phyloP scores from a whole-genome alignment of 441 rosid genomes.

The Euphorbia schlechtendalii region DNA sequence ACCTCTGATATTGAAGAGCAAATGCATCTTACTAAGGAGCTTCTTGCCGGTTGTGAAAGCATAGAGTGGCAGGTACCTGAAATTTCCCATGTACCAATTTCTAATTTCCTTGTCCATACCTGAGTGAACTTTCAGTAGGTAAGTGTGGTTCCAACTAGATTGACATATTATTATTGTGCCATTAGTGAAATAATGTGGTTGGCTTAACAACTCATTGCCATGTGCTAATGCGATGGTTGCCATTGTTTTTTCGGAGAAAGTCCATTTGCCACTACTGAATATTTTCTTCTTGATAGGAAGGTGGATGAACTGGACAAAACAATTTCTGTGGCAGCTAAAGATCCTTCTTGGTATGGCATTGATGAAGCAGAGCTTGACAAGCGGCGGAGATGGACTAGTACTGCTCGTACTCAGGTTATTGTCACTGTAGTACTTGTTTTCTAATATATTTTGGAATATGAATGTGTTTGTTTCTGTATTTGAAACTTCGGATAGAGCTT shows the following conservation, averaged over 20 bases:
- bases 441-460: not conserved
- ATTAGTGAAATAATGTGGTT: not conserved
- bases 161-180: not conserved
- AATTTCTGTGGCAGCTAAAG: conserved; percentile 75
- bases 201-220: not conserved
- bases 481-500: not conserved
- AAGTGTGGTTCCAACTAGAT: not conserved
- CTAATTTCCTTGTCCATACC: not conserved
- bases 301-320: conserved; percentile 96
- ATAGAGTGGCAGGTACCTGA: conserved; percentile 91
- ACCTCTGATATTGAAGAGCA: conserved; percentile 55
- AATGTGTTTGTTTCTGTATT: not conserved
- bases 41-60: conserved; percentile 76
- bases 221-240: not conserved
- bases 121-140: not conserved
- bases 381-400: conserved; percentile 86
- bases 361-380: conserved; percentile 74
- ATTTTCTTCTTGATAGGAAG: conserved; percentile 67
- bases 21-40: conserved; percentile 55
- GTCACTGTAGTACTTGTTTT: conserved; percentile 11
- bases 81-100: not conserved
- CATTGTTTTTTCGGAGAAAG: conserved; percentile 7
- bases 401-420: conserved; percentile 71
- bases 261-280: conserved; percentile 33
- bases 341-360: conserved; percentile 87